These are phyloP conservation scores for Sugiyamaella smithiae DNA, from an alignment of 805 yeast species.

Conservation along the genomic window DNA sequence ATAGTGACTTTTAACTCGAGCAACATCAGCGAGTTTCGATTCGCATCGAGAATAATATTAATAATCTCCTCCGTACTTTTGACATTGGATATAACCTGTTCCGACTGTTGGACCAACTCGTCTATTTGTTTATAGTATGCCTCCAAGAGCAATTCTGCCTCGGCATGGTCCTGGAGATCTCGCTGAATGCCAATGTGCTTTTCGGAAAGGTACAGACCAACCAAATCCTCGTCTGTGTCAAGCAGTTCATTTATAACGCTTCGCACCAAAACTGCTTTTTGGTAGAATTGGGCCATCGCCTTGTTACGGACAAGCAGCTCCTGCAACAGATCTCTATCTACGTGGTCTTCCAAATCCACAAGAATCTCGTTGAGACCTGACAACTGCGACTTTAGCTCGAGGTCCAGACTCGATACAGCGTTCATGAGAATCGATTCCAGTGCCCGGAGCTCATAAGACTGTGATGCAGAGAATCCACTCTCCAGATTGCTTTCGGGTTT, in stretches of 20 bases:
- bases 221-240: slow-evolving; percentile 83
- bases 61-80: slow-evolving; percentile 93
- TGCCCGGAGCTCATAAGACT: slow-evolving; percentile 75
- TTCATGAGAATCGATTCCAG: slow-evolving; percentile 78
- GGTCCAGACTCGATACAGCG: slow-evolving; percentile 74
- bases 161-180: slow-evolving; percentile 48
- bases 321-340: slow-evolving; percentile 70
- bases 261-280: slow-evolving; percentile 69
- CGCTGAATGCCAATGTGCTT: slow-evolving; percentile 38
- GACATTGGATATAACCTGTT: slow-evolving; percentile 76
- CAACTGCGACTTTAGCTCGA: slow-evolving; percentile 63
- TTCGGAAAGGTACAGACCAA: slow-evolving; percentile 70
- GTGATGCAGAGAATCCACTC: slow-evolving; percentile 40
- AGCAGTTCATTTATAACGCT: slow-evolving; percentile 79
- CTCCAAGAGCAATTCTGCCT: slow-evolving; percentile 82
- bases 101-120: slow-evolving; percentile 89
- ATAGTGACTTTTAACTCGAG: slow-evolving; percentile 79
- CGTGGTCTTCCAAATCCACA: slow-evolving; percentile 70
- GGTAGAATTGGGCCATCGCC: slow-evolving; percentile 67
- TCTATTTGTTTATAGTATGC: slow-evolving; percentile 89
- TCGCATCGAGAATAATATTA: slow-evolving; percentile 87
- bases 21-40: slow-evolving; percentile 89
- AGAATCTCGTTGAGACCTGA: slow-evolving; percentile 60
- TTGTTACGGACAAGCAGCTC: slow-evolving; percentile 73
- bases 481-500: background rate